A percentile compares a stretch with the other conserved stretches of the same genome.
phyloP scores from a whole-genome alignment of 2,329 filamentous ascomycete species.

The Chrysoporthe cubensis region DNA sequence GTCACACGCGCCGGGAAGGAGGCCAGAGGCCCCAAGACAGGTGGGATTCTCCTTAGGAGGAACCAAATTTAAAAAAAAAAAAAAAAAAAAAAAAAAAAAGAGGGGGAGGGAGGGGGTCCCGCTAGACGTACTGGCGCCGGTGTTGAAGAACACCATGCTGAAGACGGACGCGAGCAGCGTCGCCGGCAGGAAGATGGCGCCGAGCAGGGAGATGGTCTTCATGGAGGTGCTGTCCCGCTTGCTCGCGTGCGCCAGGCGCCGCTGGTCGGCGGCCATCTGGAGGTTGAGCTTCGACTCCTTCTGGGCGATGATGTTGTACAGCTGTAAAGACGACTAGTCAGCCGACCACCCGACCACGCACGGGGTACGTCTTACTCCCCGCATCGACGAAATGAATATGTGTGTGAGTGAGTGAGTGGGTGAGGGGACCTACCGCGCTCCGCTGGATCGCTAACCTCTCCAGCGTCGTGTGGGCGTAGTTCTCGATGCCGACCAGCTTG shows the following conservation, averaged over 20 bases:
- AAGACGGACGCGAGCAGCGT: slow-evolving; percentile 67
- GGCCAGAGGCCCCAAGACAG: too few relatives aligned
- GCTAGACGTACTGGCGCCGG: slow-evolving; percentile 48
- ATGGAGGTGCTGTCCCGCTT: slow-evolving; percentile 67
- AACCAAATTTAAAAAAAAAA: too few relatives aligned
- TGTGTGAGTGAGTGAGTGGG: too few relatives aligned
- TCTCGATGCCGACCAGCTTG: slow-evolving; percentile 65
- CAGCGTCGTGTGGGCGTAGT: slow-evolving; percentile 65
- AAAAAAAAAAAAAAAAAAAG: background rate
- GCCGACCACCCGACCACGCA: slow-evolving; percentile 19
- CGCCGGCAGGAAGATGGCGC: slow-evolving; percentile 65
- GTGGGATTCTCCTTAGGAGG: too few relatives aligned
- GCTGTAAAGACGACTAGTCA: slow-evolving; percentile 39
- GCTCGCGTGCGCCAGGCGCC: slow-evolving; percentile 61
- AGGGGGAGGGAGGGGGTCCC: background rate
- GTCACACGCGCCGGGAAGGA: too few relatives aligned
- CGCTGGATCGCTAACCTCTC: slow-evolving; percentile 65
- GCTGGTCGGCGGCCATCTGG: slow-evolving; percentile 64
- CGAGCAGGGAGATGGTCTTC: slow-evolving; percentile 68
- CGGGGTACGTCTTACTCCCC: background rate
- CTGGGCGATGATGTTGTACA: slow-evolving; percentile 70
- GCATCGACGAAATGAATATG: too few relatives aligned
- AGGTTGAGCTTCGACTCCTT: slow-evolving; percentile 67
- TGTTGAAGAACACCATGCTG: slow-evolving; percentile 70
- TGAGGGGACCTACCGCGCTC: slow-evolving; percentile 53